A percentile compares a stretch with the other conserved stretches of the same genome.
Conservation (phyloP, 2,329 filamentous ascomycete species). For the Aureobasidium zeae region DNA sequence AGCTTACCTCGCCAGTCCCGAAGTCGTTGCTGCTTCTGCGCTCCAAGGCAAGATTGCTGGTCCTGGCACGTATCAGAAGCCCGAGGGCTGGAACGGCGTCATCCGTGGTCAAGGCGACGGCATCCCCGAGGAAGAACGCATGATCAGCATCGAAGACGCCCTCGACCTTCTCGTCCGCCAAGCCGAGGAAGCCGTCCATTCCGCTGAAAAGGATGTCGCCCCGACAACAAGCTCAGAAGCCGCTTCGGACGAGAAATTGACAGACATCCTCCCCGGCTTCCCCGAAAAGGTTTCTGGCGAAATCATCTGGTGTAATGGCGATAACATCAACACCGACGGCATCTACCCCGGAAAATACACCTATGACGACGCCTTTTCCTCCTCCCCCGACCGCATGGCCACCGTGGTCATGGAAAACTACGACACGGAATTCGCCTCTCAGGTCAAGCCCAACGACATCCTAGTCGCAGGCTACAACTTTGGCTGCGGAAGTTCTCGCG, state of each 20-base stretch:
- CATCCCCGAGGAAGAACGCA: slow-evolving; percentile 52
- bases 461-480: slow-evolving; percentile 85
- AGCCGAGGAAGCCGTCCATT: slow-evolving; percentile 53
- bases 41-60: slow-evolving; percentile 63
- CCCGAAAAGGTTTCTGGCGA: slow-evolving; percentile 74
- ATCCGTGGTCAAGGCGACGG: slow-evolving; percentile 64
- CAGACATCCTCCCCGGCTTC: slow-evolving; percentile 75
- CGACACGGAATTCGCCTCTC: slow-evolving; percentile 57
- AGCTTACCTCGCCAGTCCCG: slow-evolving; percentile 79
- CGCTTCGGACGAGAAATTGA: slow-evolving; percentile 35
- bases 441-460: slow-evolving; percentile 64
- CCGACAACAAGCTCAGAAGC: slow-evolving; percentile 25
- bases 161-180: slow-evolving; percentile 63
- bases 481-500: slow-evolving; percentile 69
- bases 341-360: slow-evolving; percentile 92
- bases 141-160: slow-evolving; percentile 58
- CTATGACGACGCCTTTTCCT: slow-evolving; percentile 74
- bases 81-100: slow-evolving; percentile 57
- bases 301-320: slow-evolving; percentile 76
- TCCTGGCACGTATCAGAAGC: slow-evolving; percentile 68
- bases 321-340: slow-evolving; percentile 84
- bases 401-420: slow-evolving; percentile 92
- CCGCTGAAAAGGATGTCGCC: slow-evolving; percentile 41
- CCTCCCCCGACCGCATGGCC: slow-evolving; percentile 71
- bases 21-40: slow-evolving; percentile 86